Conservation (phyloP, 805 yeast species). For the Wickerhamomyces silvicola region DNA sequence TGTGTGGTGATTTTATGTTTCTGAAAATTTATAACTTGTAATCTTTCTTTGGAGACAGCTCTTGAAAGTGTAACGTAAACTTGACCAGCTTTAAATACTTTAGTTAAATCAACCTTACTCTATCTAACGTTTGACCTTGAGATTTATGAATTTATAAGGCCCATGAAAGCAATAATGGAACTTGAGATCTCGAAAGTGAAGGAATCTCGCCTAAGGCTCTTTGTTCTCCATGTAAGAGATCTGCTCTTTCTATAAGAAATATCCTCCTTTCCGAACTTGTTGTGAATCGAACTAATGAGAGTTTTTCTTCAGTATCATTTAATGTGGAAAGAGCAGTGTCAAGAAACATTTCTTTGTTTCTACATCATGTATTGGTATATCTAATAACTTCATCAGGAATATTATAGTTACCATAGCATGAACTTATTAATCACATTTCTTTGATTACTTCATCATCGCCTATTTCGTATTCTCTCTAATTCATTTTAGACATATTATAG, state of each 20-base stretch:
- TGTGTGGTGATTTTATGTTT: constrained; percentile 52
- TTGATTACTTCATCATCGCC: constrained; percentile 16
- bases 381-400: constrained; percentile 23
- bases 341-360: constrained; percentile 10
- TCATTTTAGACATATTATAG: constrained; percentile 17
- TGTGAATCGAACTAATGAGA: constrained; percentile 30
- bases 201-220: constrained; percentile 21
- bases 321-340: constrained; percentile 16
- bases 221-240: constrained; percentile 32
- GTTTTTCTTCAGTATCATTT: constrained; percentile 13
- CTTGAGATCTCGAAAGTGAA: constrained; percentile 44
- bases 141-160: constrained; percentile 80
- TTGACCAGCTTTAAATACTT: constrained; percentile 74
- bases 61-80: constrained; percentile 79
- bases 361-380: constrained; percentile 15
- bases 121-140: constrained; percentile 74
- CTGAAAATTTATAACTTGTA: constrained; percentile 63
- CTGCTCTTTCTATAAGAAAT: constrained; percentile 30
- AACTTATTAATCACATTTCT: constrained; percentile 24
- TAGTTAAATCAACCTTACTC: constrained; percentile 65
- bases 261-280: constrained; percentile 21
- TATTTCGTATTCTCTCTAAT: constrained; percentile 1
- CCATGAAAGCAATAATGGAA: constrained; percentile 74
- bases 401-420: constrained; percentile 21
- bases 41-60: constrained; percentile 59